A percentile compares a stretch with the other conserved stretches of the same genome.
phyloP scores from a whole-genome alignment of 2,329 filamentous ascomycete species.

The Amesomyces nigricolor region DNA sequence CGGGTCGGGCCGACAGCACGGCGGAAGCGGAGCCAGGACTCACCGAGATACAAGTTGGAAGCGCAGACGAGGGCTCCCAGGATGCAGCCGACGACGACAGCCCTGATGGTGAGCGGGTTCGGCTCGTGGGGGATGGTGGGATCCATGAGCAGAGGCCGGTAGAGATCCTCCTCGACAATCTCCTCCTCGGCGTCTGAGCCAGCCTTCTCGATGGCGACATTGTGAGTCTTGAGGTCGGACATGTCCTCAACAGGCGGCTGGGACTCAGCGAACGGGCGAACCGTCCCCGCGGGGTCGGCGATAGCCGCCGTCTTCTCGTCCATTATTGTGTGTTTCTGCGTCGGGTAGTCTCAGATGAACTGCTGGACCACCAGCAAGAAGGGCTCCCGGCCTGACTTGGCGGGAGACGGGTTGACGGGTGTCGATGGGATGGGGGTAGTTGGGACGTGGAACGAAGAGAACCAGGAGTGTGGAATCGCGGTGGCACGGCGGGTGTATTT shows the following conservation, averaged over 20 bases:
- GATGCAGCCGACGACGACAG: conserved; percentile 45
- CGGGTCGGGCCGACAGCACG: no score
- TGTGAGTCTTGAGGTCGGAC: conserved; percentile 20
- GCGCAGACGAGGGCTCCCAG: conserved; percentile 52
- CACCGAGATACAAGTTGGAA: conserved; percentile 53
- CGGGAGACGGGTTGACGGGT: not conserved
- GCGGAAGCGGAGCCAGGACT: conserved; percentile 29
- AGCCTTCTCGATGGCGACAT: conserved; percentile 29
- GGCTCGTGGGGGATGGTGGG: conserved; percentile 29
- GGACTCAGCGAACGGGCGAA: conserved; percentile 25
- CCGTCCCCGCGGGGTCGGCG: conserved; percentile 15
- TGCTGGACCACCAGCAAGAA: conserved; percentile 1
- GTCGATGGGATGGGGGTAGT: not conserved
- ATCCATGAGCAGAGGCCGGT: conserved; percentile 36
- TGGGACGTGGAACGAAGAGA: not conserved
- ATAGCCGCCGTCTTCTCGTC: conserved; percentile 23
- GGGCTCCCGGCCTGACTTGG: conserved; percentile 4
- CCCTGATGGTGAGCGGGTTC: conserved; percentile 47
- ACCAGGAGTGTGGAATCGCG: not conserved
- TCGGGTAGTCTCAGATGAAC: not conserved
- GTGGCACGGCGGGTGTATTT: conserved; percentile 5
- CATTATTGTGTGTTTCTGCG: conserved; percentile 15
- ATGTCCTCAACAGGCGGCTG: conserved; percentile 22
- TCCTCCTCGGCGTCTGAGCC: conserved; percentile 24
- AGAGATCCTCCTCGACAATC: conserved; percentile 34